A percentile compares a stretch with the other conserved stretches of the same genome.
Evolutionary conservation across 768 basidiomycete genomes (phyloP).

Genomic region (Agaricus blazei): DNA sequence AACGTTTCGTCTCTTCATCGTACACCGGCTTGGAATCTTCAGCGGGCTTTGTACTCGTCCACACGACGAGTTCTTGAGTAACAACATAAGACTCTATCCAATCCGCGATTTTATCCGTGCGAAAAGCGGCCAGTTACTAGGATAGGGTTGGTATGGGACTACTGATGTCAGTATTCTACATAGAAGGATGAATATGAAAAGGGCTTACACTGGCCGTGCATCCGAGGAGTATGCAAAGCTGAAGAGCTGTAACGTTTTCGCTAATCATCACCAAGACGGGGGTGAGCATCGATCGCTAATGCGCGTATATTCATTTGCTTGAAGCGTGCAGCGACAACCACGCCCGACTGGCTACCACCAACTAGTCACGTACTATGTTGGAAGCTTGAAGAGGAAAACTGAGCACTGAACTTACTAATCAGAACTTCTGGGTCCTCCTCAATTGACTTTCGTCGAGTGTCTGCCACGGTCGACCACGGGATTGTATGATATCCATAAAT

Average conservation of each 20-base stretch:
- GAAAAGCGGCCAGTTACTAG: slow-evolving; percentile 2
- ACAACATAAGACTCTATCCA: slow-evolving; percentile 7
- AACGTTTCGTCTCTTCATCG: neutral
- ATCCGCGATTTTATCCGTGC: slow-evolving; percentile 3
- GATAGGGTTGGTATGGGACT: slow-evolving; percentile 4
- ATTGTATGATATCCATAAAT: slow-evolving; percentile 3
- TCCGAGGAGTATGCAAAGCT: neutral
- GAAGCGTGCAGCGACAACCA: slow-evolving; percentile 6
- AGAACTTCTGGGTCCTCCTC: slow-evolving; percentile 1
- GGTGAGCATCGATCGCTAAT: neutral
- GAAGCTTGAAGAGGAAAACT: neutral
- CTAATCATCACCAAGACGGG: slow-evolving; percentile 2
- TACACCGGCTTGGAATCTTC: neutral
- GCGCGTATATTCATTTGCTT: slow-evolving; percentile 9
- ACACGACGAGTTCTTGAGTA: slow-evolving; percentile 4
- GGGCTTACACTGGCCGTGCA: slow-evolving; percentile 5
- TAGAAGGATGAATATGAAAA: neutral
- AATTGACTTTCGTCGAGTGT: neutral
- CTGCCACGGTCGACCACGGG: neutral
- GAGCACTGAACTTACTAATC: neutral
- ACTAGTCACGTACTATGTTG: neutral
- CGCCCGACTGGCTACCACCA: slow-evolving; percentile 3
- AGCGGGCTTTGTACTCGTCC: slow-evolving; percentile 4
- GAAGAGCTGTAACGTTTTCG: slow-evolving; percentile 5
- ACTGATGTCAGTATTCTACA: neutral